phyloP scores from a whole-genome alignment of 2,329 filamentous ascomycete species.

The Talaromyces sp. region DNA sequence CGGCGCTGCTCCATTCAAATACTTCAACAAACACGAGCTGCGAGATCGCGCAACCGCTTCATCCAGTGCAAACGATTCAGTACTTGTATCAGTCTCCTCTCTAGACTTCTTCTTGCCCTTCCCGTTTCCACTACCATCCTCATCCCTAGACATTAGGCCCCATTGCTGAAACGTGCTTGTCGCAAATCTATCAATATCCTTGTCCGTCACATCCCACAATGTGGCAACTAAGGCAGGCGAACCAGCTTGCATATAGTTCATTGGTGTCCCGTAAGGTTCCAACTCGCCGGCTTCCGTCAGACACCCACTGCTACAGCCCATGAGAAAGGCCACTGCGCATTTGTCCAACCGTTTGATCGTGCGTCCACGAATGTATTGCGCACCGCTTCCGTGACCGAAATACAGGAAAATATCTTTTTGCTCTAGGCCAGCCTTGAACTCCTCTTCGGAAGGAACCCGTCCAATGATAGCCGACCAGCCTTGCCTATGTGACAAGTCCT shows the following conservation, averaged over 20 bases:
- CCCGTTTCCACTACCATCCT: constrained; percentile 21
- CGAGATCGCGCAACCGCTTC: constrained; percentile 75
- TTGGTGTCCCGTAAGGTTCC: constrained; percentile 83
- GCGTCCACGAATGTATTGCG: constrained; percentile 85
- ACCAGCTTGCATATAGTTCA: constrained; percentile 88
- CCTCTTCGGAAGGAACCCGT: constrained; percentile 68
- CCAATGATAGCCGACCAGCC: constrained; percentile 68
- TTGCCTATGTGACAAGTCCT: constrained; percentile 54
- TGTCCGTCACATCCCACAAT: constrained; percentile 96
- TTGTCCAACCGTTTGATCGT: constrained; percentile 74
- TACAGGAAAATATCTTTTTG: constrained; percentile 75
- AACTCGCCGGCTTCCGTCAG: constrained; percentile 80
- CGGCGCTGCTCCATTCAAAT: constrained; percentile 88
- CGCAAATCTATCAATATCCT: constrained; percentile 92
- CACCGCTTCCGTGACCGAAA: constrained; percentile 92
- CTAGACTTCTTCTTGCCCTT: constrained; percentile 20
- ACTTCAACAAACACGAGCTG: constrained; percentile 78
- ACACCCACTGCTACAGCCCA: constrained; percentile 88
- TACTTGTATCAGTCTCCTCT: constrained; percentile 24
- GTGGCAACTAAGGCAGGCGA: constrained; percentile 85
- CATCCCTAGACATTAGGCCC: constrained; percentile 63
- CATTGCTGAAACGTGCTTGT: constrained; percentile 76
- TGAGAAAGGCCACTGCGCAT: constrained; percentile 81
- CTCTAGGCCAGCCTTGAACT: constrained; percentile 68
- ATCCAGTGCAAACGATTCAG: constrained; percentile 56